Percentiles rank a stretch among this genome's conserved stretches.
These are phyloP conservation scores for Blastobotrys petasosporus DNA, from an alignment of 1,139 yeast species.

Conservation along the genomic window DNA sequence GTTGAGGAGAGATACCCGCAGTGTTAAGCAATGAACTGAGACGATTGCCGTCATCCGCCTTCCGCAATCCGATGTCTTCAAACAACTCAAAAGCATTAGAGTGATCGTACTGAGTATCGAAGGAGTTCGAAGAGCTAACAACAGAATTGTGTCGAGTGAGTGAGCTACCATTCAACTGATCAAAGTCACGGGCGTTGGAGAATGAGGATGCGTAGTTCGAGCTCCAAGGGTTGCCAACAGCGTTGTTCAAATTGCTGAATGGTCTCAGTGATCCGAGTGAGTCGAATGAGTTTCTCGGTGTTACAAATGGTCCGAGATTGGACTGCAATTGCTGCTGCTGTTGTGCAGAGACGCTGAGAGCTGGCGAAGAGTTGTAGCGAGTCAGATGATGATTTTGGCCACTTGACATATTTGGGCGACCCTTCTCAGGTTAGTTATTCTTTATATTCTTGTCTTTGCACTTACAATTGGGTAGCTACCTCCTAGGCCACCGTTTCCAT, in stretches of 20 bases:
- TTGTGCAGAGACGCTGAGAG: conserved; percentile 9
- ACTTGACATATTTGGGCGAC: too few species aligned
- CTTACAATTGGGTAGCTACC: too few species aligned
- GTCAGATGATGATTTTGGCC: conserved; percentile 9
- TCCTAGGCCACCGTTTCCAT: too few species aligned
- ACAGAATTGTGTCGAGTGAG: conserved; percentile 7
- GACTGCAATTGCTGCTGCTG: background rate
- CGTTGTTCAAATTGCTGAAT: background rate
- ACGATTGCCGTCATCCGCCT: background rate
- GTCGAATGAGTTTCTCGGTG: conserved; percentile 21
- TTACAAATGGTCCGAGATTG: conserved; percentile 11
- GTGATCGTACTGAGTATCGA: too few species aligned
- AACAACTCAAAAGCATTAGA: too few species aligned
- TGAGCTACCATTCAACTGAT: too few species aligned
- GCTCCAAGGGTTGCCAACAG: conserved; percentile 5
- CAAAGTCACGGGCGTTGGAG: background rate
- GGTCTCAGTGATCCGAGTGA: conserved; percentile 13
- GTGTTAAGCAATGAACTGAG: background rate
- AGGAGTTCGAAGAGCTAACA: background rate
- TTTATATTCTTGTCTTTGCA: too few species aligned
- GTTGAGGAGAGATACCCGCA: conserved; percentile 8
- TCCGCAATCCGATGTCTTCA: too few species aligned
- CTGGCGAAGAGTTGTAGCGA: conserved; percentile 16
- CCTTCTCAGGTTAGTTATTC: too few species aligned
- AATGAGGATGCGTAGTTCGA: background rate